phyloP scores from a whole-genome alignment of 306 rosid genomes.

The Vicia sativa region DNA sequence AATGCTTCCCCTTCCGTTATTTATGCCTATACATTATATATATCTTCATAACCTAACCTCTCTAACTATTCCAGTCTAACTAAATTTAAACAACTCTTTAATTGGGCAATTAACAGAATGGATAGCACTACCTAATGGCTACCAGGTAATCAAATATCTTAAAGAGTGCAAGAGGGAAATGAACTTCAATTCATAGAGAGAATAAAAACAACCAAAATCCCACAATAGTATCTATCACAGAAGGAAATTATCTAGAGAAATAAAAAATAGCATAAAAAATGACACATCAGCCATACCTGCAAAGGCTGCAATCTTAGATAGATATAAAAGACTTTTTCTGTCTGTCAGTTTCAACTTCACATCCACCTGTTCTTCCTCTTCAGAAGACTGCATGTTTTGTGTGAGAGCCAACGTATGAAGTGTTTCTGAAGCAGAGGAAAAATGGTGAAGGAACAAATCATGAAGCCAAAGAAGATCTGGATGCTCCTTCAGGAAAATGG shows the following conservation, averaged over 20 bases:
- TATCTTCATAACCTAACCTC: neutral
- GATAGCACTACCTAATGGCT: neutral
- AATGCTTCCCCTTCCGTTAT: neutral
- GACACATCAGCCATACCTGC: conserved; percentile 62
- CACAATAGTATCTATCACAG: conserved; percentile 6
- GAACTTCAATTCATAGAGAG: conserved; percentile 25
- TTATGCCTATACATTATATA: neutral
- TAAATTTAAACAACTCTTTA: conserved; percentile 2
- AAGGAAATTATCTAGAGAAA: conserved; percentile 28
- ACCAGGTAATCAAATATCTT: conserved; percentile 24
- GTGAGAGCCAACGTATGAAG: conserved; percentile 83
- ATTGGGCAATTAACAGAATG: neutral
- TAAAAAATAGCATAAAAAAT: conserved; percentile 24
- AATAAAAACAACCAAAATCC: conserved; percentile 29
- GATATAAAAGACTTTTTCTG: conserved; percentile 82
- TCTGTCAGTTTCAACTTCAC: conserved; percentile 51
- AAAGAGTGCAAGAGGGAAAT: conserved; percentile 5
- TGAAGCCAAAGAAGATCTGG: conserved; percentile 95
- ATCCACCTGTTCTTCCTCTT: conserved; percentile 53
- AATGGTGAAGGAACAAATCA: conserved; percentile 84
- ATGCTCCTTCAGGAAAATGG: conserved; percentile 76
- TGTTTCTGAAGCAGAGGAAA: conserved; percentile 83
- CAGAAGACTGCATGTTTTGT: conserved; percentile 58
- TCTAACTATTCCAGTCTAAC: neutral
- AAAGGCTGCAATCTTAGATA: conserved; percentile 86